Base-by-base conservation (phyloP, 306 rosid species). In the Casuarina equisetifolia region DNA sequence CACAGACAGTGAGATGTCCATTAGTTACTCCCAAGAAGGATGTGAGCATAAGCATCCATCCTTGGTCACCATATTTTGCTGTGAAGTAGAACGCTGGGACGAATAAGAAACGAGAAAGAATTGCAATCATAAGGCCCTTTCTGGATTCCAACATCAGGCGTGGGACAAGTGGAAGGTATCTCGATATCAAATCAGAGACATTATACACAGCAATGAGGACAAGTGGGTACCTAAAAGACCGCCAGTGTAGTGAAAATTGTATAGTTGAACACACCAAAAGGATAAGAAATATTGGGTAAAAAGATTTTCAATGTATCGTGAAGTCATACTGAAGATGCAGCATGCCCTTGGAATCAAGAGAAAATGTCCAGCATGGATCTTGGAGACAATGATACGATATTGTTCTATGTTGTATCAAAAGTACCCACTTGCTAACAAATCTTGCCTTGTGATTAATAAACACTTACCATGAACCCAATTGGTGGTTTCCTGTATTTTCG, bases 1-100 rank as follows among this genome's bases (percentile, higher is more conserved):
- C 86, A 87, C 97, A 94, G 2, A 94, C 98, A 3, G 91, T 90
- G 61, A 90, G 93, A 70, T 94, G 82, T 55, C 98, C 97, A 77
- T 90, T 94, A 78, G 93, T 83, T 44, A 91, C 81, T 70, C 96
- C 97, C 77, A 94, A 76, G 55, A 94, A 70, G n/a, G 96, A 89
- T 4, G 78, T 76, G 68, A 92, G 97, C 50, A 91, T 7, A 61
- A 95, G 86, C 97, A 92, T 89, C 90, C 96, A 91, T 53, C 97
- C 97, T 57, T 92, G 88, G 43, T 89, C 96, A 25, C 89, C 97
- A 20, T 89, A 92, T 70, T 89, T 95, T 53, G 97, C 97, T 0
- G 96, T 88, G 55, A 88, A 95, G 82, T 91, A 92, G 79, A 89
- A 95, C 3, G 96, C 92, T 0, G 97, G 97, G 71, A 95, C 43